phyloP scores from a whole-genome alignment of 169 alveolate genomes.

The Plasmodium knowlesi region DNA sequence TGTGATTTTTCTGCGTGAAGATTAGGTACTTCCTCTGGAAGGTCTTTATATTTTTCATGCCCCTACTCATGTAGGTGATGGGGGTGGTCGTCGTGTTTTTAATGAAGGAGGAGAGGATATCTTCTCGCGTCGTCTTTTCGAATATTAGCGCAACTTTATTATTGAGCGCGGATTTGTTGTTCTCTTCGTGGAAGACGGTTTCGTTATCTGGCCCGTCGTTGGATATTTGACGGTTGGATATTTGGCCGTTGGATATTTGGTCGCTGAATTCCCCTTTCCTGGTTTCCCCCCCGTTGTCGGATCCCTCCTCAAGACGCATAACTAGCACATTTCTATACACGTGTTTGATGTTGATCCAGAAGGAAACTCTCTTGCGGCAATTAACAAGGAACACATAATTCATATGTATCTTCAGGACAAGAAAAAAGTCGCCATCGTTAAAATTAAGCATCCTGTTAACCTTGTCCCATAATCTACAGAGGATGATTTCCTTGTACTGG shows the following conservation, averaged over 20 bases:
- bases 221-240: no score
- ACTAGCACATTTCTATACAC: neutral
- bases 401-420: neutral
- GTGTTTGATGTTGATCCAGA: conserved; percentile 41
- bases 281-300: neutral
- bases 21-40: conserved; percentile 47
- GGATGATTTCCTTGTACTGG: neutral
- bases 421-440: neutral
- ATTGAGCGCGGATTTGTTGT: neutral
- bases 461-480: conserved; percentile 32
- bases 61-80: neutral
- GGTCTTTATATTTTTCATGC: conserved; percentile 26
- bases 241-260: no score
- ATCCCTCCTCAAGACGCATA: neutral
- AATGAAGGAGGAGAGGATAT: conserved; percentile 15
- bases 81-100: conserved; percentile 10
- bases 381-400: conserved; percentile 28
- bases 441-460: conserved; percentile 22
- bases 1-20: conserved; percentile 24
- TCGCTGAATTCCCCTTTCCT: no score
- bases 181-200: no score
- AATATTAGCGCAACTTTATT: neutral
- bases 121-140: conserved; percentile 26
- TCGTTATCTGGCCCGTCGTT: neutral
- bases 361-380: conserved; percentile 3